Conservation (phyloP, 345 rosid species). For the Rhodamnia rubescens region DNA sequence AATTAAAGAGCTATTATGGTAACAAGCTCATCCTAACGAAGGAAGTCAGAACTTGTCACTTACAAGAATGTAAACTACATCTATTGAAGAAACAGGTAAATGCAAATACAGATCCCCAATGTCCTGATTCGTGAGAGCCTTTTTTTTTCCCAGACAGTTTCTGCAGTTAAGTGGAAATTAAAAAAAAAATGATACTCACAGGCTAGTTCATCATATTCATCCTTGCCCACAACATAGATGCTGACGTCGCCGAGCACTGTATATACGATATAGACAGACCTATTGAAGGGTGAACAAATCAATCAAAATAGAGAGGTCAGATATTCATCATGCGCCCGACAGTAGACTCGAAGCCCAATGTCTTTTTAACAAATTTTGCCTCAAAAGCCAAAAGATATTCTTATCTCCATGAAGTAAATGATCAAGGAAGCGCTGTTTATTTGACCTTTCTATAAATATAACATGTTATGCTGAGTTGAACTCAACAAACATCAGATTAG, state of each 20-base stretch:
- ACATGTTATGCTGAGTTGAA: neutral
- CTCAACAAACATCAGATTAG: neutral
- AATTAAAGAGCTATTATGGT: neutral
- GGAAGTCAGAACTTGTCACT: neutral
- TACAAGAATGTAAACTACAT: neutral
- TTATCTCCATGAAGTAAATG: neutral
- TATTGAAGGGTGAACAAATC: constrained; percentile 13
- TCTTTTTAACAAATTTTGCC: neutral
- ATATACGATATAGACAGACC: constrained; percentile 92
- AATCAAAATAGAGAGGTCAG: neutral
- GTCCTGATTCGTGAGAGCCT: neutral
- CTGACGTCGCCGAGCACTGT: constrained; percentile 91
- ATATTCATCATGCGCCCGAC: neutral
- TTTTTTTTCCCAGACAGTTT: neutral
- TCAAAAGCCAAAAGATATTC: neutral
- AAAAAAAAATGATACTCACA: constrained; percentile 37
- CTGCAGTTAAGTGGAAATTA: neutral
- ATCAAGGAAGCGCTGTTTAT: neutral
- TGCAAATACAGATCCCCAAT: neutral
- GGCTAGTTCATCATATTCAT: constrained; percentile 97
- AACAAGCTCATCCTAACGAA: neutral
- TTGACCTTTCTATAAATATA: neutral
- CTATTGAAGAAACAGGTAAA: neutral
- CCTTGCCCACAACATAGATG: constrained; percentile 86
- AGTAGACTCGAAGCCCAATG: neutral